Base-by-base conservation (phyloP, 495 filamentous ascomycete species). In the Melanomma pulvis-pyrius region DNA sequence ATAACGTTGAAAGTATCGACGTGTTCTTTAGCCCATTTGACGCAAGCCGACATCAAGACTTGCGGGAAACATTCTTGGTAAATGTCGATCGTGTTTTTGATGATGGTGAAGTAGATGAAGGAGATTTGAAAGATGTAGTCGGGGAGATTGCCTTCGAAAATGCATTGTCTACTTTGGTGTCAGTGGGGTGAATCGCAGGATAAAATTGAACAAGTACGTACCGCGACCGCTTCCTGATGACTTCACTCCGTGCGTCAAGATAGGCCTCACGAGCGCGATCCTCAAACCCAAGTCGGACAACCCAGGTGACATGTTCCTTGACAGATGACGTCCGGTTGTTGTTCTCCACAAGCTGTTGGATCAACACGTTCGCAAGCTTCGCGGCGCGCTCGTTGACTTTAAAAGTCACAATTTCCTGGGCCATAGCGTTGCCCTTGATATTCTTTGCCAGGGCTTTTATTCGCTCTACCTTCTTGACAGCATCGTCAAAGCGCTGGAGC, bases 61-160 rank as follows among this genome's bases (percentile, higher is more conserved):
- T 89, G 82, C 2, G 93, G 90, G 74, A 98, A 99, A 74, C 92
- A 96, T 65, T 86, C 82, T 74, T 96, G 91, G 74, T 93, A 97
- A 71, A 90, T 91, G 72, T 82, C 84, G 65, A 96, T 87, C 6
- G 93, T 97, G 75, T 97, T 96, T 57, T 87, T 86, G 75, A 97
- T 96, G 67, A 97, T 84, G 28, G 87, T 90, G 81, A 99, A 99
- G 76, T 96, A 96, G 55, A 97, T 92, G 66, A 90, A 96, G 2
- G 94, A 93, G n/a, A 99, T 83, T 74, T 96, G 90, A 79, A 90
- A 96, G 71, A 98, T 92, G 77, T 99, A 97, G 9, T 90, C 84
- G 17, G 88, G 90, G 6, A 98, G 85, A 71, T 96, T 88, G 34
- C 94, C 94, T 75, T 96, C 92, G 76, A 98, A 97, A 61, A 93